Percentiles rank a stretch among this genome's conserved stretches.
Conservation (phyloP, 768 basidiomycete genomes). For the Mycena indigotica region DNA sequence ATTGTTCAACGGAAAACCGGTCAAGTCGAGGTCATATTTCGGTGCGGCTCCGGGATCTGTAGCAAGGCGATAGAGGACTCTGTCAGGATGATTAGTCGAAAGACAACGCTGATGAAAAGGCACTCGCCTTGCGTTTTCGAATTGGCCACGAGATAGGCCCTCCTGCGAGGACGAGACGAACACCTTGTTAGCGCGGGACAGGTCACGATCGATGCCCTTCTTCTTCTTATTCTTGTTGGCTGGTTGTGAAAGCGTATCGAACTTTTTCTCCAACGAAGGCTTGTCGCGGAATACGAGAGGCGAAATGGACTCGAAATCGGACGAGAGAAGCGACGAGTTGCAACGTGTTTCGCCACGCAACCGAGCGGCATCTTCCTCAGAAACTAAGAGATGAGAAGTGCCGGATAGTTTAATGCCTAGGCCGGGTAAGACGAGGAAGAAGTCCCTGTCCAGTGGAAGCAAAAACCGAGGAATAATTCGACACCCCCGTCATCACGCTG, state of each 20-base stretch:
- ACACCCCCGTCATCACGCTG: background rate
- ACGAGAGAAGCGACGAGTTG: background rate
- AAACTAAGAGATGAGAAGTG: slow-evolving; percentile 12
- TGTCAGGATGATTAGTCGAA: too few species aligned
- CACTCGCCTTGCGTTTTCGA: slow-evolving; percentile 16
- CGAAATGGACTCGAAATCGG: slow-evolving; percentile 18
- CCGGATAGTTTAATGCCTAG: slow-evolving; percentile 15
- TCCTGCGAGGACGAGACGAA: background rate
- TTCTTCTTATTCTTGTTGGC: too few species aligned
- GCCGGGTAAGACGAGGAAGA: slow-evolving; percentile 3
- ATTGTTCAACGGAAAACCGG: background rate
- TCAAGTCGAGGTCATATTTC: background rate
- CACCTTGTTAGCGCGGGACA: slow-evolving; percentile 11
- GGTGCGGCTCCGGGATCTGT: background rate
- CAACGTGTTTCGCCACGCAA: background rate
- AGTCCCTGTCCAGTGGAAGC: background rate
- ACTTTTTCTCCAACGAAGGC: slow-evolving; percentile 5
- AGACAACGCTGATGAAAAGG: background rate
- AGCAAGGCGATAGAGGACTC: slow-evolving; percentile 4
- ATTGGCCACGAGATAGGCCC: slow-evolving; percentile 5
- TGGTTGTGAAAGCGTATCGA: slow-evolving; percentile 2
- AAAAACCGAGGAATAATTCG: slow-evolving; percentile 11
- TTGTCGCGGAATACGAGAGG: slow-evolving; percentile 11
- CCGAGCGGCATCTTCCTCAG: background rate
- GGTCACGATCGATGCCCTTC: background rate